Base-by-base conservation (phyloP, 805 yeast genomes). In the Clavispora phyllophila region DNA sequence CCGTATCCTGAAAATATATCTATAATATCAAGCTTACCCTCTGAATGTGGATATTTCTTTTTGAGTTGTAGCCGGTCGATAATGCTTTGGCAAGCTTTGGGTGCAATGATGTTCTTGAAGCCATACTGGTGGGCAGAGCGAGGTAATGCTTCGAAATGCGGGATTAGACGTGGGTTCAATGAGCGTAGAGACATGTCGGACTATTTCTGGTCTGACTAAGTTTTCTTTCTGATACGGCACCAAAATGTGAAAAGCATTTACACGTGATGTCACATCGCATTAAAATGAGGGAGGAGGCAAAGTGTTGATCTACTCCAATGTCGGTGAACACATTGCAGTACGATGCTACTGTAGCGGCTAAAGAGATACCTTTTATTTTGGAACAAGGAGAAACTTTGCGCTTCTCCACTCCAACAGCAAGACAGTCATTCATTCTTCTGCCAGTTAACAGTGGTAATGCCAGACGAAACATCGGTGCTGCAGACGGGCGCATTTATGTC, bases 1-100 rank as follows among this genome's bases (percentile, higher is more conserved):
- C 85, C 80, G 25, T 74, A 69, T 1, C 84, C 82, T 0, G 84
- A 68, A 49, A 79, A 79, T 9, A 79, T 65, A 48, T 84, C 90
- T 5, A 84, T 55, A 0, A 85, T 72, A 45, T 75, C 75, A 19
- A 75, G 64, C 19, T 60, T 61, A n/a, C 57, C 55, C 14, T 44
- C 20, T 5, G 63, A 51, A 57, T 70, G 50, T 40, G 65, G 54
- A 58, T 65, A 64, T 49, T 61, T 51, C 24, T 61, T 43, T 42
- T 67, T 63, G 44, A 76, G 58, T 34, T 71, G 61, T 20, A 84
- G 60, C 41, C 66, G 73, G 19, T 80, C 72, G 6, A 84, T 55
- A 10, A 84, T 48, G 14, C 46, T 46, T 44, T 65, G 70, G 45
- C 67, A 62, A 20, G 56, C 45, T 10, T 40, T 46, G 9, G 63